Base-by-base conservation (phyloP, 2,329 filamentous ascomycete genomes). In the Cercospora sesami region DNA sequence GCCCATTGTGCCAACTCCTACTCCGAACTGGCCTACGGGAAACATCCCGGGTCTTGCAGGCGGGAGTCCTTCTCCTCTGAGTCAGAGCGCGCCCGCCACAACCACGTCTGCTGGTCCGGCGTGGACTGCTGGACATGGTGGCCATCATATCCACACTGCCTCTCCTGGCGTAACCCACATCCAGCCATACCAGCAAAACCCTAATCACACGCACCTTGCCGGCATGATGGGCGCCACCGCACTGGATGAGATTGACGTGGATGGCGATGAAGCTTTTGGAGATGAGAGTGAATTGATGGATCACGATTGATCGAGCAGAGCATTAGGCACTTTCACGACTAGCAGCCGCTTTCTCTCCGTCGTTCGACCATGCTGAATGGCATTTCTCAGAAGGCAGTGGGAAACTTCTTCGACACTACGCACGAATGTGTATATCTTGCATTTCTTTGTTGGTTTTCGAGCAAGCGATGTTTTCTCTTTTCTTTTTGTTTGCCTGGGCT, bases 261-360 rank as follows among this genome's bases (percentile, higher is more conserved):
- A 83, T 30, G 77, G 74, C 51, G 77, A 82, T 58, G 81, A 83
- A 42, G 79, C 80, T 31, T 82, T 82, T 70, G 80, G 80, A 9
- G 81, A 83, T 53, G 81, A 78, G 26, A 83, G 81, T 69, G 81
- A 83, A 74, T 78, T 82, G 66, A 77, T 82, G 77, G 79, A 72
- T 31, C 67, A 71, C n/a, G 70, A 73, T 36, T 59, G 55, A 58
- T 58, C 10, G 53, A 7, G 14, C 14, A 2, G 26, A 10, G 48
- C 48, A 53, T 12, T 16, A 7, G 48, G 7, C 23, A 26, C 14
- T 23, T 16, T 53, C 48, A 53, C 48, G 21, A 16, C 36, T 70
- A 65, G 45, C 63, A 33, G 61, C 59, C 23, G 6, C 10, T 26
- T 7, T 53, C 14, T 5, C 48, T 14, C 48, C 8, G 48, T 16